Percentiles rank a stretch among this genome's conserved stretches.
phyloP scores from a whole-genome alignment of 2,329 filamentous ascomycete species.

The Venturia aucupariae region DNA sequence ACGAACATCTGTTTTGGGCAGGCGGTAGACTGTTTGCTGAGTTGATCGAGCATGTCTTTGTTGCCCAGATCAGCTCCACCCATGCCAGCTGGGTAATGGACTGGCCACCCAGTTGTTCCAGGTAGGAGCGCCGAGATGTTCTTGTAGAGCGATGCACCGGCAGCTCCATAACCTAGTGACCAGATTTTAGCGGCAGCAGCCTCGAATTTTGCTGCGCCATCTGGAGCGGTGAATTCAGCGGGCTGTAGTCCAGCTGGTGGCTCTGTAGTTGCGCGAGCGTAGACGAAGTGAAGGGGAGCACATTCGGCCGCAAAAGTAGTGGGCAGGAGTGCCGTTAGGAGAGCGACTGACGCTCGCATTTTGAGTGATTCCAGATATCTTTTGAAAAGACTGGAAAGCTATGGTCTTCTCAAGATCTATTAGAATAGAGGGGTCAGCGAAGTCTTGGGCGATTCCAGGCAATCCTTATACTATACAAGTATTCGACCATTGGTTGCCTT shows the following conservation, averaged over 20 bases:
- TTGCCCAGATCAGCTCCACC: neutral
- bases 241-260: constrained; percentile 1
- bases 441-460: neutral
- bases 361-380: neutral
- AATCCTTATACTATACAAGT: neutral
- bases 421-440: neutral
- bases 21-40: neutral
- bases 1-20: constrained; percentile 12
- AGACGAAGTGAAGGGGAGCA: constrained; percentile 4
- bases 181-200: constrained; percentile 5
- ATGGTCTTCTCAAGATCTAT: neutral
- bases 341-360: neutral
- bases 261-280: constrained; percentile 9
- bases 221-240: neutral
- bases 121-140: constrained; percentile 10
- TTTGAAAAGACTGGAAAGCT: too few species aligned
- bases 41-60: constrained; percentile 8
- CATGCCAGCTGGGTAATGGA: constrained; percentile 14
- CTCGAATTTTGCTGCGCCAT: constrained; percentile 1
- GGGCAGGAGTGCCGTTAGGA: neutral
- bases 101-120: constrained; percentile 10
- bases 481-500: neutral
- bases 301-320: neutral
- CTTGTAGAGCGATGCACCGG: constrained; percentile 12
- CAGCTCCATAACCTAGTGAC: constrained; percentile 13